Evolutionary conservation across 1,284 basidiomycete species (phyloP), one percentile per base, ranked within the genome.

Genomic region (Cryptococcus floricola): DNA sequence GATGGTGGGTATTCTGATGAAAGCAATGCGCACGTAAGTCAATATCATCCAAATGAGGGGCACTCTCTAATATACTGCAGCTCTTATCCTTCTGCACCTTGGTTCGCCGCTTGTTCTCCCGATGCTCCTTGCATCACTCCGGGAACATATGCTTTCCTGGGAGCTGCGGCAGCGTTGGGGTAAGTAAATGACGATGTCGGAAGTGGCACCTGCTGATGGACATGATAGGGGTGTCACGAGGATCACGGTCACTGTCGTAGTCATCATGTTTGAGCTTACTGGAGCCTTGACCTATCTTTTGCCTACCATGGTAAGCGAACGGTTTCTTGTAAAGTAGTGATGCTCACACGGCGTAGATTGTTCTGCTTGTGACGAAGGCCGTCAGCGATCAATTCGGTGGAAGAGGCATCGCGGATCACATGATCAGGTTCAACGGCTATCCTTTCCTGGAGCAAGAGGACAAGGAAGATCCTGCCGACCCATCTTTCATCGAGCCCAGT

Each of bases 231-330:
- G 96, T 27, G 86, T 99, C 52, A 98, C 97, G 81, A 84, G 94
- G 60, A 91, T 98, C 60, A 98, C 96, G 0, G 91, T 98, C 23
- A 92, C 94, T 0, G 93, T 99, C 2, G 96, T 98, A 2, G 96
- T 98, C 53, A 97, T 99, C 77, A 98, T 98, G 94, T 98, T 98
- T 74, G 96, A 99, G 73, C 82, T 99, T n/a, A 99, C 96, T 1
- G 96, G 96, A 9, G 95, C 96, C 1, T 77, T 98, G 66, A 98
- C 93, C 12, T 98, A 99, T 75, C 96, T 98, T 65, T 79, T 99
- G 28, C 96, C 96, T 0, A 96, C 93, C 4, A 99, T 99, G 96
- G 92, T 91, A 64, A 69, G 82, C 68, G 7, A 28, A 14, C 16
- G 2, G 19, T 34, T 0, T 23, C 5, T 28, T 27, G 13, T 13